Evolutionary conservation across 139 green algal species (phyloP).

Genomic region (Yamagishiella unicocca): DNA sequence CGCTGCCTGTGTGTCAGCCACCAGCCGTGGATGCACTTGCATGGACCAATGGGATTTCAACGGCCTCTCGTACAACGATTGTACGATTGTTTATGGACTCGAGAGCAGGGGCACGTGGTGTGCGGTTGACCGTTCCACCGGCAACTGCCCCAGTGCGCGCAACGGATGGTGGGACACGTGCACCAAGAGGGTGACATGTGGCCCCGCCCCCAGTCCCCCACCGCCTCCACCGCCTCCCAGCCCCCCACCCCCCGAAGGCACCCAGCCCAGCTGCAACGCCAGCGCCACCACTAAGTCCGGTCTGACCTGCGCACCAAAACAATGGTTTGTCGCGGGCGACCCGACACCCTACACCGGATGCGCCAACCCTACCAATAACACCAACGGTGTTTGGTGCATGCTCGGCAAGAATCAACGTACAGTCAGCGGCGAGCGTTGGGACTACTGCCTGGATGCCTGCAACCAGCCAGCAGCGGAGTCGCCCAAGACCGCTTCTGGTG

Average conservation of each 20-base stretch:
- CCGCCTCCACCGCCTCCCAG: neutral
- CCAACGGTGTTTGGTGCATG: constrained; percentile 10
- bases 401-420: neutral
- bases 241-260: neutral
- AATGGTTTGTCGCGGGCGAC: neutral
- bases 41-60: too few species aligned
- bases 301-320: neutral
- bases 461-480: neutral
- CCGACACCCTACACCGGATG: neutral
- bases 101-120: neutral
- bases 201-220: neutral
- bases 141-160: neutral
- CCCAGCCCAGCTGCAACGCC: neutral
- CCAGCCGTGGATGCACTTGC: too few species aligned
- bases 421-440: neutral
- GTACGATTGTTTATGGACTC: too few species aligned
- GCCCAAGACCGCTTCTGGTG: neutral
- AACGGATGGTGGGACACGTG: constrained; percentile 32
- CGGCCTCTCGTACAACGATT: too few species aligned
- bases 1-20: too few species aligned
- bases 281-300: neutral
- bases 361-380: constrained; percentile 33
- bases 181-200: neutral
- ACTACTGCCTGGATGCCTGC: constrained; percentile 27
- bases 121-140: neutral